Evolutionary conservation across 2,329 filamentous ascomycete genomes (phyloP), one percentile per base, ranked within the genome.

Genomic region (Ophiostoma fasciatum): DNA sequence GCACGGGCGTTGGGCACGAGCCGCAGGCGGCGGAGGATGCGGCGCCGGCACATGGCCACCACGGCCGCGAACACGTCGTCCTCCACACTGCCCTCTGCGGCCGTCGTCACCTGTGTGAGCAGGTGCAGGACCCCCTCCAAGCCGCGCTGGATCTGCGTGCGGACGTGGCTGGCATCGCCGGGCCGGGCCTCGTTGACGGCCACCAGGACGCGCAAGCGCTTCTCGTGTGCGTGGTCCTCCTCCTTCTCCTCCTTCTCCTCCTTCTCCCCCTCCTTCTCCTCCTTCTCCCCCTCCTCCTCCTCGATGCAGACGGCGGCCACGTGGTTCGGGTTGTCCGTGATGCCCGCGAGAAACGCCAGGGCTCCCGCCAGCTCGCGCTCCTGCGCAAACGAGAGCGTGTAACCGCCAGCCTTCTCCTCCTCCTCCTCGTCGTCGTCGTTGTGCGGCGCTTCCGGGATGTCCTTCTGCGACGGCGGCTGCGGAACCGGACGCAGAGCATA

Each of bases 271-370:
- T n/a, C n/a, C n/a, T n/a, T n/a, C n/a, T n/a, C n/a, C n/a, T n/a
- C n/a, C n/a, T n/a, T n/a, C n/a, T n/a, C n/a, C n/a, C n/a, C n/a
- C n/a, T n/a, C n/a, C n/a, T 28, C 30, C 26, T 37, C 36, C 13
- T 37, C 26, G n/a, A 33, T 15, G 19, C 30, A 28, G 25, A 37
- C 31, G 3, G 36, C 36, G 6, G 30, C 12, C 11, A 37, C 20
- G 8, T 26, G 19, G 26, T 37, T 14, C 11, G 30, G 26, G 13
- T 37, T 14, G 30, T 32, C 25, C 14, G 31, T 28, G 14, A 33
- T 23, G 30, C 30, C 22, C n/a, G 20, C 10, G 14, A 37, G 26
- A 22, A 37, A 37, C 7, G 36, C 19, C 6, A 37, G 20, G 2
- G 35, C 12, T 10, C 35, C 25, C 8, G 30, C 19, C 7, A 37